Evolutionary conservation across 2,329 filamentous ascomycete genomes (phyloP), one percentile per base, ranked within the genome.

Genomic region (Exophiala viscosa): DNA sequence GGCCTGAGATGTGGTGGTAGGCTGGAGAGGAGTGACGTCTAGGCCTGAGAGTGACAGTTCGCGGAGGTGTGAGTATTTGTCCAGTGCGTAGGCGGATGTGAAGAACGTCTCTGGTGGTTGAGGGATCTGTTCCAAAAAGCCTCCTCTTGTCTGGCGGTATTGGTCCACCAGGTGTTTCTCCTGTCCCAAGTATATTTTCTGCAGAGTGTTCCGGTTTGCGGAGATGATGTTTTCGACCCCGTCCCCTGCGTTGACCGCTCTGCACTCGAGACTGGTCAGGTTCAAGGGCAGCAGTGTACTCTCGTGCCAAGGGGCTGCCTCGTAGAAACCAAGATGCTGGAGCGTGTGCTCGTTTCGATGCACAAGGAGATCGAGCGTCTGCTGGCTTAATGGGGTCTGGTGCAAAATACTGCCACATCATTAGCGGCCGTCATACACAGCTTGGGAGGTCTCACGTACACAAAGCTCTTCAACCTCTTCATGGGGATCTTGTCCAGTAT

Each of bases 101-200:
- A 59, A 53, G 38, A 60, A 55, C 2, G 35, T 43, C n/a, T 58
- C 52, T 18, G 41, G 43, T 14, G 60, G 57, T 39, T 60, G 59
- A 28, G 52, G 36, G 5, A 58, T 52, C 10, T 52, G 48, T 6
- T 58, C 48, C 14, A 55, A 44, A 28, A 51, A 52, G 14, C 39
- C 55, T 14, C 48, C 17, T 33, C 55, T 48, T 35, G 34, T 47
- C 14, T 38, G 39, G 13, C 52, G 49, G 42, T 62, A 63, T n/a
- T 46, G 35, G 14, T 59, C 52, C 10, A 62, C 34, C n/a, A 63
- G 38, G 10, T 51, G 44, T 39, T 50, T 62, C 42, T 63, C 61
- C 48, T 62, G 60, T 34, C 61, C 61, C 34, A 63, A 36, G n/a
- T 49, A 41, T n/a, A 63, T 32, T 8, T 43, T 50, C n/a, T 55